Percentiles rank a stretch among this genome's conserved stretches.
phyloP scores from a whole-genome alignment of 768 basidiomycete genomes.

The Lentinula lateritia region DNA sequence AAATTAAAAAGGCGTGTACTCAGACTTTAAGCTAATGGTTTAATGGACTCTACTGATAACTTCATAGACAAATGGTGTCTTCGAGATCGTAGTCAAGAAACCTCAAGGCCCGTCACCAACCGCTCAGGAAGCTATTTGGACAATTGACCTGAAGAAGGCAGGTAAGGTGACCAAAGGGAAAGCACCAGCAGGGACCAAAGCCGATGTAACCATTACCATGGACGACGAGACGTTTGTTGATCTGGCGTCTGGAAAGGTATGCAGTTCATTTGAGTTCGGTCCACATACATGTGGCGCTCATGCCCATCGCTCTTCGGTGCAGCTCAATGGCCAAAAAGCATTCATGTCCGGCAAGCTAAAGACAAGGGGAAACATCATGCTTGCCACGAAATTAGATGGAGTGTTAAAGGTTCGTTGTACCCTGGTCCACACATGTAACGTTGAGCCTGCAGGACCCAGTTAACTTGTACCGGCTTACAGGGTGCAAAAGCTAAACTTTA shows the following conservation, averaged over 20 bases:
- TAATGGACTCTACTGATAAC: not conserved
- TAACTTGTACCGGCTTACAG: slow-evolving; percentile 13
- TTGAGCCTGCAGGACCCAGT: not conserved
- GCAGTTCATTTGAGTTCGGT: slow-evolving; percentile 8
- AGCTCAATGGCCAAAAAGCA: slow-evolving; percentile 90
- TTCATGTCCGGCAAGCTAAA: slow-evolving; percentile 96
- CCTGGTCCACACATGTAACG: not conserved
- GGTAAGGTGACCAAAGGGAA: slow-evolving; percentile 73
- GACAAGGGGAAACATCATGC: slow-evolving; percentile 89
- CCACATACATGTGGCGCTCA: not conserved
- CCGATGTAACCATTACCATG: slow-evolving; percentile 79
- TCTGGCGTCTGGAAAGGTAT: slow-evolving; percentile 69
- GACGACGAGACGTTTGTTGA: slow-evolving; percentile 71
- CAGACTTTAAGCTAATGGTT: not conserved
- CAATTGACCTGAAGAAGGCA: slow-evolving; percentile 88
- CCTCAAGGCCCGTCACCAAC: slow-evolving; percentile 33
- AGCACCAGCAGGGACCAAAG: slow-evolving; percentile 52
- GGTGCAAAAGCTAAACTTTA: slow-evolving; percentile 43
- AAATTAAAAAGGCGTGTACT: slow-evolving; percentile 66
- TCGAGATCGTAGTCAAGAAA: slow-evolving; percentile 80
- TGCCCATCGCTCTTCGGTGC: not conserved
- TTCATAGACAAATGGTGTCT: slow-evolving; percentile 76
- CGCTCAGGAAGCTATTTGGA: slow-evolving; percentile 68
- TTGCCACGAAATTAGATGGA: slow-evolving; percentile 84
- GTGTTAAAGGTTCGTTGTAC: slow-evolving; percentile 63